Conservation (phyloP, 2,329 filamentous ascomycete species). For the Aspergillus sp. region DNA sequence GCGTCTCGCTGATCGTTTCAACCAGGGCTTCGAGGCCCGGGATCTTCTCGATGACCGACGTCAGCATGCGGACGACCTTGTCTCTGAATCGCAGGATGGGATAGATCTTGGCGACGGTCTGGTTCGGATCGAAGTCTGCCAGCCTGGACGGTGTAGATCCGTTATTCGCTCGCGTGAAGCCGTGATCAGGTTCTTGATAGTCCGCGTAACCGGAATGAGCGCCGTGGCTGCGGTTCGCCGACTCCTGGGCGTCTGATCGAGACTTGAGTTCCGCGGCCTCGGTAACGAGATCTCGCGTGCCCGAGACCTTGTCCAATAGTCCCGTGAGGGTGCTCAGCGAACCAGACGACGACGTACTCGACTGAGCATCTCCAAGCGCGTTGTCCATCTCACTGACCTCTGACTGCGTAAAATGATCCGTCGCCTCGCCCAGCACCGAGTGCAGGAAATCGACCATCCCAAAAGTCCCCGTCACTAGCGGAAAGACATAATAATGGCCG, state of each 20-base stretch:
- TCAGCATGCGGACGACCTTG: conserved; percentile 82
- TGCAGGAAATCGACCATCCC: conserved; percentile 78
- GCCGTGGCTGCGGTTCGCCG: conserved; percentile 41
- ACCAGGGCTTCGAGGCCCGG: conserved; percentile 83
- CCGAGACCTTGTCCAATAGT: conserved; percentile 66
- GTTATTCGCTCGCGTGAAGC: conserved; percentile 28
- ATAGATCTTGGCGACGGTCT: conserved; percentile 74
- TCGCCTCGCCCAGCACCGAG: conserved; percentile 66
- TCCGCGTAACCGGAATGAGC: conserved; percentile 19
- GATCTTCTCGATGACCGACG: conserved; percentile 77
- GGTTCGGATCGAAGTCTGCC: conserved; percentile 68
- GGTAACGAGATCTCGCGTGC: conserved; percentile 55
- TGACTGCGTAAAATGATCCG: conserved; percentile 75
- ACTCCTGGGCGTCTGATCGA: conserved; percentile 54
- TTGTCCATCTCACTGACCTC: conserved; percentile 73
- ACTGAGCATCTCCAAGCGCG: conserved; percentile 61
- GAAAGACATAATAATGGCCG: conserved; percentile 60
- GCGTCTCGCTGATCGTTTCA: conserved; percentile 84
- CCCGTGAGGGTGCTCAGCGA: conserved; percentile 56
- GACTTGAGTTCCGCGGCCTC: conserved; percentile 57
- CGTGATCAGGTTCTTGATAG: conserved; percentile 12
- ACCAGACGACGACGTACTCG: conserved; percentile 29
- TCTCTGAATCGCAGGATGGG: conserved; percentile 91
- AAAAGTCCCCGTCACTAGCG: conserved; percentile 63
- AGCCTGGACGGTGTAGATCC: conserved; percentile 57